A percentile compares a stretch with the other conserved stretches of the same genome.
Conservation (phyloP, 371 early-diverging fungal genomes). For the Apophysomyces ossiformis region DNA sequence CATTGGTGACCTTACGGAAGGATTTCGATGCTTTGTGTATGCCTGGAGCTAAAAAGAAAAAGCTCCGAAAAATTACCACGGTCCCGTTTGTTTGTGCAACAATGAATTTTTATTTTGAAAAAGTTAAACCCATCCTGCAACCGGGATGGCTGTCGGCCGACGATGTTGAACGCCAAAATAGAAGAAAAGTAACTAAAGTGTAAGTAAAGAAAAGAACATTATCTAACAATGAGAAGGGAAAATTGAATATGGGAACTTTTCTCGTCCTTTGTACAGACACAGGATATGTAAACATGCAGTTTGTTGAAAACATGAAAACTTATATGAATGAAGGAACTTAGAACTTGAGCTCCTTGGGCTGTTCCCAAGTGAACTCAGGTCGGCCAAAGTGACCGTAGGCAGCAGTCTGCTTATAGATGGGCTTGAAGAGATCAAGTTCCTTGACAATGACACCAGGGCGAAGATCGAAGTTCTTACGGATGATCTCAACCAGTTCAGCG, state of each 20-base stretch:
- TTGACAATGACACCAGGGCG: conserved; percentile 98
- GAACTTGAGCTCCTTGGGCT: conserved; percentile 88
- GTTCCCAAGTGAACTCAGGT: conserved; percentile 96
- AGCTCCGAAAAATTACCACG: conserved; percentile 3
- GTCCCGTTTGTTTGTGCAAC: not conserved
- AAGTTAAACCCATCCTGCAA: conserved; percentile 39
- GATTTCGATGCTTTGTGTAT: not conserved
- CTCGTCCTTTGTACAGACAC: conserved; percentile 12
- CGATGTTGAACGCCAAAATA: conserved; percentile 39
- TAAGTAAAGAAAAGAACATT: conserved; percentile 24
- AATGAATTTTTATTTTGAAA: not conserved
- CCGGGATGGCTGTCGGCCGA: conserved; percentile 46
- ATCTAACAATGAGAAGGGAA: conserved; percentile 35
- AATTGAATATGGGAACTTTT: conserved; percentile 11
- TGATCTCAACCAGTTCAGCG: conserved; percentile 89
- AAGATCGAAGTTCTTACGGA: conserved; percentile 98
- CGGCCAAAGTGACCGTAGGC: conserved; percentile 99
- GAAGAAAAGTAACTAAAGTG: conserved; percentile 20
- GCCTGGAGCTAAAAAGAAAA: not conserved
- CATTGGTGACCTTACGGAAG: not conserved
- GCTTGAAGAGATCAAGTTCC: conserved; percentile 97
- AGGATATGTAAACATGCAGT: conserved; percentile 30
- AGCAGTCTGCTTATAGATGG: conserved; percentile 97
- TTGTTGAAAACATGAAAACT: conserved; percentile 48
- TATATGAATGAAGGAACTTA: conserved; percentile 41